A percentile compares a stretch with the other conserved stretches of the same genome.
phyloP scores from a whole-genome alignment of 2,329 filamentous ascomycete genomes.

The Scedosporium dehoogii region DNA sequence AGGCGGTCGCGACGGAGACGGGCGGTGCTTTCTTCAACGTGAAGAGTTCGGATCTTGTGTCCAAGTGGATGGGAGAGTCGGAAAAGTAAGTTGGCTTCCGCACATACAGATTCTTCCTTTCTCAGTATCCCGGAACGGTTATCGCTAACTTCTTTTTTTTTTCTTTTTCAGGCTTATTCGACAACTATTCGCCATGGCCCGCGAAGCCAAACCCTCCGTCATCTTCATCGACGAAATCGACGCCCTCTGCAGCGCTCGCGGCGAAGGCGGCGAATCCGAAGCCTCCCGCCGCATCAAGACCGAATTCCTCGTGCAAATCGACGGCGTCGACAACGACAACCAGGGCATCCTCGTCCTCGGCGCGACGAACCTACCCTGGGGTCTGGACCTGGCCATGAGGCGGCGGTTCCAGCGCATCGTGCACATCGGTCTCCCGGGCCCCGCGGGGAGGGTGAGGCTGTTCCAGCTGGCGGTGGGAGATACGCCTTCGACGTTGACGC shows the following conservation, averaged over 20 bases:
- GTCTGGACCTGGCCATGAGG: slow-evolving; percentile 90
- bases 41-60: slow-evolving; percentile 91
- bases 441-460: slow-evolving; percentile 81
- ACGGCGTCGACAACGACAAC: slow-evolving; percentile 92
- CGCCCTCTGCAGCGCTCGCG: slow-evolving; percentile 83
- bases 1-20: slow-evolving; percentile 94
- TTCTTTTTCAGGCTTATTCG: slow-evolving; percentile 65
- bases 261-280: slow-evolving; percentile 94
- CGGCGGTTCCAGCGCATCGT: slow-evolving; percentile 93
- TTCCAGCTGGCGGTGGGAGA: slow-evolving; percentile 91
- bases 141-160: not conserved
- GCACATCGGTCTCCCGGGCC: slow-evolving; percentile 86
- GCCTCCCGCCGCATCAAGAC: slow-evolving; percentile 97
- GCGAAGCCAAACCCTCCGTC: slow-evolving; percentile 95
- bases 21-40: slow-evolving; percentile 99
- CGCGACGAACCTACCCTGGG: slow-evolving; percentile 98
- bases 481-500: slow-evolving; percentile 75
- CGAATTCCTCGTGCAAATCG: slow-evolving; percentile 97
- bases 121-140: not conserved
- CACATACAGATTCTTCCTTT: slow-evolving; percentile 9
- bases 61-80: slow-evolving; percentile 99
- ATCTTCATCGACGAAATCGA: slow-evolving; percentile 99
- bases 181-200: slow-evolving; percentile 92
- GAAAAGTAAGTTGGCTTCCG: slow-evolving; percentile 55
- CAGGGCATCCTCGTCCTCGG: slow-evolving; percentile 90